Conservation (phyloP, 1,139 yeast species). For the Geotrichum klebahnii region DNA sequence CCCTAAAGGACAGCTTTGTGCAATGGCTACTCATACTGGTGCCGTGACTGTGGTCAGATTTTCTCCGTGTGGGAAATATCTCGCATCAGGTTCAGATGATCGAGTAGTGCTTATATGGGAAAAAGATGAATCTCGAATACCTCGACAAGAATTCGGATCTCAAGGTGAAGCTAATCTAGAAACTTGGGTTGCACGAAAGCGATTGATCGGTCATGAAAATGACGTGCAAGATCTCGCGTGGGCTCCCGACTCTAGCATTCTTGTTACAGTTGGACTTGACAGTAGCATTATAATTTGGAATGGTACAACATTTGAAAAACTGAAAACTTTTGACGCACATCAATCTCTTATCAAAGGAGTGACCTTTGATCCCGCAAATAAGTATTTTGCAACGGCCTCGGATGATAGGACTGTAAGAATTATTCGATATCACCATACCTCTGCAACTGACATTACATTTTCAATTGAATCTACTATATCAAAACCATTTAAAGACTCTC, state of each 20-base stretch:
- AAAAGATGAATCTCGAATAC: constrained; percentile 52
- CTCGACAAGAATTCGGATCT: constrained; percentile 26
- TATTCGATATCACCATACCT: constrained; percentile 63
- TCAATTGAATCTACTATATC: constrained; percentile 79
- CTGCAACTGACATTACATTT: constrained; percentile 52
- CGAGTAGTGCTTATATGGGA: constrained; percentile 91
- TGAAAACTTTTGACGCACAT: constrained; percentile 86
- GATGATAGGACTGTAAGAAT: constrained; percentile 90
- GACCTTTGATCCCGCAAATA: constrained; percentile 97
- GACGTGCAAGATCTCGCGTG: constrained; percentile 97
- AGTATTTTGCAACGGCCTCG: constrained; percentile 93
- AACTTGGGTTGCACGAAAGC: constrained; percentile 89
- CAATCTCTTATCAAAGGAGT: constrained; percentile 96
- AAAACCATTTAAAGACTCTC: constrained; percentile 84
- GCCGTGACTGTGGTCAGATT: constrained; percentile 92
- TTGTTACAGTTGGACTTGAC: constrained; percentile 93
- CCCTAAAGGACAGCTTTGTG: constrained; percentile 30
- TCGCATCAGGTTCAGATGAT: constrained; percentile 95
- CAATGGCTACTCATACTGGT: constrained; percentile 50
- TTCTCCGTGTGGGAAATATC: constrained; percentile 84
- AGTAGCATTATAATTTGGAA: constrained; percentile 91
- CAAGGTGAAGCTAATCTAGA: constrained; percentile 53
- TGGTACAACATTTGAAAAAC: constrained; percentile 84
- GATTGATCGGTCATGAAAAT: constrained; percentile 94
- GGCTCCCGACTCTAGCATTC: constrained; percentile 89